These are phyloP conservation scores for Phytophthora cajani DNA, from an alignment of 352 stramenopile genomes.

Conservation along the genomic window DNA sequence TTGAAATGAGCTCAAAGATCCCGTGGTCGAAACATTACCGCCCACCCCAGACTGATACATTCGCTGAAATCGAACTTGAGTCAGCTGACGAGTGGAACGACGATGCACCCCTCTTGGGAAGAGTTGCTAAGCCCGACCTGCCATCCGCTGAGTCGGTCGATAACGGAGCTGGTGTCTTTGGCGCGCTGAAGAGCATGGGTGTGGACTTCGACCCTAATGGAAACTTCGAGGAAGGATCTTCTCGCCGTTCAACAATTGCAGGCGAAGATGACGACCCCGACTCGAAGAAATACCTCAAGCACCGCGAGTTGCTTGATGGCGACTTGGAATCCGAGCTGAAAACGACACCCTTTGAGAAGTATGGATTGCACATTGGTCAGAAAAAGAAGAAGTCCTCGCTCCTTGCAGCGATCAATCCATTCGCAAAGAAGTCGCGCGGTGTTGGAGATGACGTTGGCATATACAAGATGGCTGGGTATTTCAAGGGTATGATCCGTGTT, in stretches of 20 bases:
- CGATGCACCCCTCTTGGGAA: constrained; percentile 58
- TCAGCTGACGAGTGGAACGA: constrained; percentile 62
- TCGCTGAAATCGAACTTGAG: constrained; percentile 76
- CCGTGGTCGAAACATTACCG: constrained; percentile 84
- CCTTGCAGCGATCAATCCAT: constrained; percentile 69
- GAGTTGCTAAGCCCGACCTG: constrained; percentile 31
- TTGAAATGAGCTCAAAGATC: constrained; percentile 88
- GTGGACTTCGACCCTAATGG: constrained; percentile 76
- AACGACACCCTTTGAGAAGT: constrained; percentile 91
- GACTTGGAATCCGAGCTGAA: constrained; percentile 79
- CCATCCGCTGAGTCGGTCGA: constrained; percentile 56
- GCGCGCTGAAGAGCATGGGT: constrained; percentile 85
- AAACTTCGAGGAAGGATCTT: constrained; percentile 63
- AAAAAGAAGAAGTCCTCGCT: constrained; percentile 78
- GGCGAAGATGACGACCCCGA: constrained; percentile 72
- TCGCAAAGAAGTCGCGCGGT: constrained; percentile 64
- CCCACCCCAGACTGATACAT: constrained; percentile 66
- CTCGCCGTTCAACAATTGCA: constrained; percentile 54
- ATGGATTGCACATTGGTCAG: constrained; percentile 82
- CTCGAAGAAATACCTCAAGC: constrained; percentile 79
- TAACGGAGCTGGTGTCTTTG: constrained; percentile 87
- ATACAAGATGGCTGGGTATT: constrained; percentile 86
- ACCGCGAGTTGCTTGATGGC: constrained; percentile 70
- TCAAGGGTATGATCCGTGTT: constrained; percentile 93
- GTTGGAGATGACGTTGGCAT: constrained; percentile 52